A percentile compares a stretch with the other conserved stretches of the same genome.
Evolutionary conservation across 495 filamentous ascomycete genomes (phyloP).

Genomic region (Neurospora sp.): DNA sequence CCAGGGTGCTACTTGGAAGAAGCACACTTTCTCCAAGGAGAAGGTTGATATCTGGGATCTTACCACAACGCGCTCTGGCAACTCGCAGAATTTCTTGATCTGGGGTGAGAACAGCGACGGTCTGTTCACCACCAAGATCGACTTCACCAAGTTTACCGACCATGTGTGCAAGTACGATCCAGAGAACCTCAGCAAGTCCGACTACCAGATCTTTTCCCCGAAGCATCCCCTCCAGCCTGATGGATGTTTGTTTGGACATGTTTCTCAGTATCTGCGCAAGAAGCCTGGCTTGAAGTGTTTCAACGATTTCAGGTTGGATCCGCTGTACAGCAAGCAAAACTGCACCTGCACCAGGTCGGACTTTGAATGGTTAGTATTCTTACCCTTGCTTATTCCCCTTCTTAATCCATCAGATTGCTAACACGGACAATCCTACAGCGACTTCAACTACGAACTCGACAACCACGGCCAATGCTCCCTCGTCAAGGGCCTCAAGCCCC

Average conservation of each 20-base stretch:
- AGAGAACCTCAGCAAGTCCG: slow-evolving; percentile 44
- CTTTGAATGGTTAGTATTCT: slow-evolving; percentile 78
- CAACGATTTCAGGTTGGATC: slow-evolving; percentile 59
- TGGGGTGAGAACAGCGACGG: slow-evolving; percentile 58
- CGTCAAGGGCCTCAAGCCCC: slow-evolving; percentile 55
- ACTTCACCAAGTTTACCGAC: slow-evolving; percentile 72
- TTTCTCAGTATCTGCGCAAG: slow-evolving; percentile 85
- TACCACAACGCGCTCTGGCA: slow-evolving; percentile 81
- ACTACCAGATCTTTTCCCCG: slow-evolving; percentile 78
- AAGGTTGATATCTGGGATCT: slow-evolving; percentile 65
- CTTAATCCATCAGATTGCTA: background rate
- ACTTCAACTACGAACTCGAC: slow-evolving; percentile 84
- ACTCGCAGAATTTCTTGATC: slow-evolving; percentile 77
- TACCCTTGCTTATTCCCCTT: background rate
- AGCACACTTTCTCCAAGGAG: slow-evolving; percentile 60
- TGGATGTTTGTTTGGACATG: slow-evolving; percentile 87
- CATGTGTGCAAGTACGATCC: slow-evolving; percentile 59
- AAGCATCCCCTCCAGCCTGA: slow-evolving; percentile 62
- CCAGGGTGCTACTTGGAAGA: slow-evolving; percentile 64
- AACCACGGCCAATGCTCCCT: slow-evolving; percentile 64
- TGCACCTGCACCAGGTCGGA: slow-evolving; percentile 77
- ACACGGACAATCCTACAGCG: slow-evolving; percentile 39
- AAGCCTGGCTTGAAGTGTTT: slow-evolving; percentile 62
- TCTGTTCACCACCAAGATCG: slow-evolving; percentile 65
- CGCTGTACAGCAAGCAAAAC: slow-evolving; percentile 56